These are phyloP conservation scores for Dioscorea alata DNA, from an alignment of 106 monocot species.

Conservation along the genomic window DNA sequence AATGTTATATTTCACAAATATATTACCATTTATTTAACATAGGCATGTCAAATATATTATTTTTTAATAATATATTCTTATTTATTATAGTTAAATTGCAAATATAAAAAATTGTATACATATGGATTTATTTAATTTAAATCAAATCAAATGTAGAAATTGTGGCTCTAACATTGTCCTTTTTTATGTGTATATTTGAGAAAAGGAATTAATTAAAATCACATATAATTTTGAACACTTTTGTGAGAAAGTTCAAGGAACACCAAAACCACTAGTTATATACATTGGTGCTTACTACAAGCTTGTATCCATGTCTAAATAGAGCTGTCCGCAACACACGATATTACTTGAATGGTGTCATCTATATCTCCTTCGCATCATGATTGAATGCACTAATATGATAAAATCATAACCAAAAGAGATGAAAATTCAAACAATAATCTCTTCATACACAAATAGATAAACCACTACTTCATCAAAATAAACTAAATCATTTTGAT, in stretches of 20 bases:
- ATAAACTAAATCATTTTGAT: too few relatives aligned
- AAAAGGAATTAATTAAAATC: not conserved
- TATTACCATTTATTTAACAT: too few relatives aligned
- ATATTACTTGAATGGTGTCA: constrained; percentile 68
- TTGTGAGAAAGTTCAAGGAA: not conserved
- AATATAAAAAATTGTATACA: too few relatives aligned
- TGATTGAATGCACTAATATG: constrained; percentile 31
- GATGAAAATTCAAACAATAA: too few relatives aligned
- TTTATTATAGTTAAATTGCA: too few relatives aligned
- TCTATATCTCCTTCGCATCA: constrained; percentile 91
- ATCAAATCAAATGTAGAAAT: constrained; percentile 66
- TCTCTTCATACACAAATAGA: not conserved
- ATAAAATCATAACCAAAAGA: constrained; percentile 16
- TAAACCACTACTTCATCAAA: not conserved
- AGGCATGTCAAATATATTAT: too few relatives aligned
- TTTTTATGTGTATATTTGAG: constrained; percentile 56
- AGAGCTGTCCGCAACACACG: constrained; percentile 62
- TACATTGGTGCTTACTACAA: constrained; percentile 50
- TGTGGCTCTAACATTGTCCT: constrained; percentile 68
- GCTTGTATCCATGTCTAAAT: constrained; percentile 94
- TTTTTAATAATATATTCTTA: too few relatives aligned
- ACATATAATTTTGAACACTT: not conserved
- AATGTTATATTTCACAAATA: too few relatives aligned
- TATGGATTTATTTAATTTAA: too few relatives aligned
- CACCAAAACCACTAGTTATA: not conserved